Evolutionary conservation across 208 protist species (phyloP), one percentile per base, ranked within the genome.

Genomic region (Kentomonas sorsogonicus): DNA sequence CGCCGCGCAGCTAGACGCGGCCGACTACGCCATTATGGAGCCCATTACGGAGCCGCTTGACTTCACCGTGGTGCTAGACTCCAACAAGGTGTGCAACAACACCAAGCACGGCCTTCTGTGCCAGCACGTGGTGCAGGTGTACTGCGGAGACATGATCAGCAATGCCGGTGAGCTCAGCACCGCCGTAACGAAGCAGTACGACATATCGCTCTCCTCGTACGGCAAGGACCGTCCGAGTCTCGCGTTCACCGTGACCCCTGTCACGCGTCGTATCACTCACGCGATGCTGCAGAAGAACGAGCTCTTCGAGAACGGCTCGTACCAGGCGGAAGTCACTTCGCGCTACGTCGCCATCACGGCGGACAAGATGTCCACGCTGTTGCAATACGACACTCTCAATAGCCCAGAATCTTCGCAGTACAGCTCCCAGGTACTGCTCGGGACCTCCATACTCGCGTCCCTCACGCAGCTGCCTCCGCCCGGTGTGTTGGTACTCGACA

Each of bases 361-460:
- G 6, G 79, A 89, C 59, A 53, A 59, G 2, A 56, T 56, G 6
- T 62, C 66, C 15, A 84, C 77, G 7, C 68, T 94, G 34, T 55
- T 94, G 16, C 72, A 89, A 33, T 54, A 91, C 45, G 87, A 94
- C 73, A 94, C 87, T 2, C 46, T 69, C 18, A 45, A 61, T 7
- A 36, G 39, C 4, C 74, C 73, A 22, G 55, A 69, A 11, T 53
- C 43, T 27, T 91, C 80, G 0, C 65, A 57, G 40, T 86, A 70
- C 58, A 71, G 72, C 30, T 94, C 87, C 16, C 64, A 80, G 27
- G 75, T 83, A 9, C 74, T 94, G 16, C 23, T 81, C 13, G 47
- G 66, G 26, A 64, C 89, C 36, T 73, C 83, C 0, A 29, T 80
- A 5, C 75, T 77, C 59, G 76, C 83, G 5, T 70, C 76, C 10